phyloP scores from a whole-genome alignment of 441 rosid genomes.

The Bocquillonia castaneifolia region DNA sequence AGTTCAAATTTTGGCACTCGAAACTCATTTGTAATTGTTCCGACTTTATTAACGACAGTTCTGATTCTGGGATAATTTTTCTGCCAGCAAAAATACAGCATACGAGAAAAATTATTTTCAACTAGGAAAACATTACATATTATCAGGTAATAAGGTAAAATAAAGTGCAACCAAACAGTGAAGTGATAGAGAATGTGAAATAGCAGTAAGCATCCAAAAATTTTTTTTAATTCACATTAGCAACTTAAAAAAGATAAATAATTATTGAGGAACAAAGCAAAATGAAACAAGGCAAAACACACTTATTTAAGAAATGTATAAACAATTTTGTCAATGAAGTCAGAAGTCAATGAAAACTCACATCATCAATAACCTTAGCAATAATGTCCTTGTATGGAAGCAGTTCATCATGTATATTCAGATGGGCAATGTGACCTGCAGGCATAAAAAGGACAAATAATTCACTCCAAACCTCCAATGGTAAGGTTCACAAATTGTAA shows the following conservation, averaged over 20 bases:
- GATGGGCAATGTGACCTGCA: conserved; percentile 86
- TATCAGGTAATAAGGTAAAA: background rate
- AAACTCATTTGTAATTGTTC: conserved; percentile 73
- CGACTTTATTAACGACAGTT: conserved; percentile 88
- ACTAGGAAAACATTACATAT: background rate
- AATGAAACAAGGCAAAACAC: background rate
- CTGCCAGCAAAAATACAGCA: conserved; percentile 35
- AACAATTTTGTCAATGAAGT: background rate
- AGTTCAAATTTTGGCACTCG: conserved; percentile 92
- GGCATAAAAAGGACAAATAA: conserved; percentile 21
- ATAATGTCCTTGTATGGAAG: conserved; percentile 75
- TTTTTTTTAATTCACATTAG: background rate
- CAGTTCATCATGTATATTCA: conserved; percentile 75
- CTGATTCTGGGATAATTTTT: conserved; percentile 85
- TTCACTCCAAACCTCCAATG: conserved; percentile 16
- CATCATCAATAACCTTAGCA: conserved; percentile 90
- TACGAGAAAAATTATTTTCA: background rate
- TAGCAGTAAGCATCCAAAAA: background rate
- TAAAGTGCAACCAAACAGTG: background rate
- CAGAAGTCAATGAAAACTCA: conserved; percentile 30
- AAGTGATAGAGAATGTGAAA: background rate
- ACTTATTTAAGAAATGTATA: background rate
- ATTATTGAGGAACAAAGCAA: background rate
- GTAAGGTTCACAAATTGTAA: no score
- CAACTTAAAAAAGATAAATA: background rate